These are phyloP conservation scores for Oemleria cerasiformis DNA, from an alignment of 306 rosid genomes.

Conservation along the genomic window DNA sequence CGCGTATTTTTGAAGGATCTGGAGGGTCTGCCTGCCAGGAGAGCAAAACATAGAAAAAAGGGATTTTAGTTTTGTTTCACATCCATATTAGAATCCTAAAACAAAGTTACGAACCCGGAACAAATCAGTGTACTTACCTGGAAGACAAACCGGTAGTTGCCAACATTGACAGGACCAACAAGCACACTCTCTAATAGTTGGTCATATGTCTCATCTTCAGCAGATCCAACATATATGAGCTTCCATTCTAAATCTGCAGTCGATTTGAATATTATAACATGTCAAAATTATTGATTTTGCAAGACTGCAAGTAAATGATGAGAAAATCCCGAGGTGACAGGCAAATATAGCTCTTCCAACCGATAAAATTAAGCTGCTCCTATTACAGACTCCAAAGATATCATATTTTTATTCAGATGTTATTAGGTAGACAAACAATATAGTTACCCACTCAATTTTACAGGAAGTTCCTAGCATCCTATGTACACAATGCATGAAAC, in stretches of 20 bases:
- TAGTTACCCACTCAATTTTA: background rate
- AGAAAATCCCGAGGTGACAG: background rate
- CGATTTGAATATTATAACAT: background rate
- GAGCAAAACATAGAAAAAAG: background rate
- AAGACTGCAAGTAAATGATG: background rate
- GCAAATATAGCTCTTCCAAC: background rate
- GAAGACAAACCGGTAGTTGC: constrained; percentile 81
- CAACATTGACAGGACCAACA: constrained; percentile 92
- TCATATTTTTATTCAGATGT: background rate
- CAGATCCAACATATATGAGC: constrained; percentile 89
- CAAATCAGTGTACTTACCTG: constrained; percentile 45
- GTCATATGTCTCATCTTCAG: constrained; percentile 91
- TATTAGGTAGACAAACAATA: too few relatives aligned
- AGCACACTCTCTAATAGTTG: constrained; percentile 88
- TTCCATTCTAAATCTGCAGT: constrained; percentile 86
- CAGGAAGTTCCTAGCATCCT: background rate
- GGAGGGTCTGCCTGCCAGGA: constrained; percentile 81
- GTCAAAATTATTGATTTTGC: constrained; percentile 2
- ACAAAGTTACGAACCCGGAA: background rate
- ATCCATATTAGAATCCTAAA: background rate
- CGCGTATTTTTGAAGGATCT: constrained; percentile 88
- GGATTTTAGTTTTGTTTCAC: background rate
- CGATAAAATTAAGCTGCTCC: background rate
- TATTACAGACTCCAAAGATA: background rate
- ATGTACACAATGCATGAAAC: background rate